These are phyloP conservation scores for Quercus aquifolioides DNA, from an alignment of 306 rosid genomes.

Conservation along the genomic window DNA sequence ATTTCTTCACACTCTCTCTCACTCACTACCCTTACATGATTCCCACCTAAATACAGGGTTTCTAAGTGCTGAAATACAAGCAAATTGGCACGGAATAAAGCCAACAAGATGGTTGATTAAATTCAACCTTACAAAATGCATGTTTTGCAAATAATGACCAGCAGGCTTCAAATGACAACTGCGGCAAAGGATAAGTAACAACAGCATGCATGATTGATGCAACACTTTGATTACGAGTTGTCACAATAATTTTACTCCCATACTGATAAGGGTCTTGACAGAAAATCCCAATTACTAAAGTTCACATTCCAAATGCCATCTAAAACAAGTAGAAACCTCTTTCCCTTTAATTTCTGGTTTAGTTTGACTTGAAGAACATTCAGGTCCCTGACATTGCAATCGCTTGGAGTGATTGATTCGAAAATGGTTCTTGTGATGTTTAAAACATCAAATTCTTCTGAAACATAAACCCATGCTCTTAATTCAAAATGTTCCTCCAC, in stretches of 20 bases:
- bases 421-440: not conserved
- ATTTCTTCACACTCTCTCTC: no score
- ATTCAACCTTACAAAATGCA: no score
- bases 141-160: slow-evolving; percentile 10
- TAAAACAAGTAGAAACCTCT: slow-evolving; percentile 16
- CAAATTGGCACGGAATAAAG: no score
- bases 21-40: no score
- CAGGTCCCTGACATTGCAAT: not conserved
- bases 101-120: no score
- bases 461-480: slow-evolving; percentile 1
- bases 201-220: not conserved
- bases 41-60: no score
- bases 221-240: slow-evolving; percentile 10
- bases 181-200: not conserved
- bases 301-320: slow-evolving; percentile 26
- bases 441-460: not conserved
- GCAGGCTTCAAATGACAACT: not conserved
- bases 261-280: not conserved
- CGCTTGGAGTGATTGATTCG: not conserved
- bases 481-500: not conserved
- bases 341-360: not conserved
- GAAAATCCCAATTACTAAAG: not conserved
- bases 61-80: no score
- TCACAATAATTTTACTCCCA: slow-evolving; percentile 21
- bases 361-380: not conserved